Conservation (phyloP, 176 grass and related monocot species). For the Phoenix roebelenii region DNA sequence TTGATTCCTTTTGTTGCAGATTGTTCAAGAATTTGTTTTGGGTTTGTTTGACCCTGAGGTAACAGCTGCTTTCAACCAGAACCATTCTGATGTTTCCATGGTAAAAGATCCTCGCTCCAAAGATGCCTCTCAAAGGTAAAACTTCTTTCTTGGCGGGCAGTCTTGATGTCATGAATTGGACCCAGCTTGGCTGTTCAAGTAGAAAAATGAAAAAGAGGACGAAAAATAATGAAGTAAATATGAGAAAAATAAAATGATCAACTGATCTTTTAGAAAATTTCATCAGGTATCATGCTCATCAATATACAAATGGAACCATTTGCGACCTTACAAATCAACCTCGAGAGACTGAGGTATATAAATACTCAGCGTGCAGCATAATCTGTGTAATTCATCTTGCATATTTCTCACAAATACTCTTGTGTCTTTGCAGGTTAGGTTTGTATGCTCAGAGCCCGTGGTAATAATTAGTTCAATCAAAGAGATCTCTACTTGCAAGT, state of each 20-base stretch:
- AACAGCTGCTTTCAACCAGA: constrained; percentile 55
- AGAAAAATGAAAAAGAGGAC: background rate
- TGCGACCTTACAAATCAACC: constrained; percentile 79
- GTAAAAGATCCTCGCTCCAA: constrained; percentile 36
- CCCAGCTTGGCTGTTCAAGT: no score
- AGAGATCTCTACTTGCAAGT: constrained; percentile 90
- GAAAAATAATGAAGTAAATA: background rate
- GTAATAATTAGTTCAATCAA: constrained; percentile 82
- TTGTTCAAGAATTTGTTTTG: constrained; percentile 94
- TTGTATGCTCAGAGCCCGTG: constrained; percentile 64
- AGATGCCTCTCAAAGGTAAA: constrained; percentile 76
- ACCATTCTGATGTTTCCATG: constrained; percentile 37
- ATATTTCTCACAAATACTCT: background rate
- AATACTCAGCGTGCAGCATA: background rate
- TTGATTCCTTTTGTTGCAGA: constrained; percentile 22
- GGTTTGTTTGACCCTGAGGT: constrained; percentile 66
- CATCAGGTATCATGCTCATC: constrained; percentile 79
- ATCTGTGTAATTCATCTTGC: background rate
- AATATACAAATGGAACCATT: constrained; percentile 75
- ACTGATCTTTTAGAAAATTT: background rate
- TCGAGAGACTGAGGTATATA: constrained; percentile 67
- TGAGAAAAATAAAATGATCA: no score
- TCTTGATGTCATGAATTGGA: no score
- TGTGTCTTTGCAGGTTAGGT: constrained; percentile 56
- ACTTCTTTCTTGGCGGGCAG: no score